Evolutionary conservation across 768 basidiomycete genomes (phyloP).

Genomic region (Tephrocybe rancida): DNA sequence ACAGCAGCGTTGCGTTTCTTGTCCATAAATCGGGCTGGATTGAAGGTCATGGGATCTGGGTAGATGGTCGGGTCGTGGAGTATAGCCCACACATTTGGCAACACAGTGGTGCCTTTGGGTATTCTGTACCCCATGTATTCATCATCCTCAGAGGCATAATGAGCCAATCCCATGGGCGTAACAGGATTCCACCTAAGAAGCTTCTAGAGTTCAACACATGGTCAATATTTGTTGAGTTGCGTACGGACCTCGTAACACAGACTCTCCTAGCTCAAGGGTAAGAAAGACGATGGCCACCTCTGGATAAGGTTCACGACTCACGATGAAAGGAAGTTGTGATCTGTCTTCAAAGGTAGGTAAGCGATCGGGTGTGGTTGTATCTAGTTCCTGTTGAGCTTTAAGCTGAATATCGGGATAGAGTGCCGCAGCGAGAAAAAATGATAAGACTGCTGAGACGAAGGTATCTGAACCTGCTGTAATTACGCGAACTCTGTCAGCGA

Average conservation of each 20-base stretch:
- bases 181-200: constrained; percentile 48
- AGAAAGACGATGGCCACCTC: background rate
- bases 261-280: constrained; percentile 21
- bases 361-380: constrained; percentile 31
- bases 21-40: constrained; percentile 39
- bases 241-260: constrained; percentile 29
- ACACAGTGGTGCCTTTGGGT: constrained; percentile 37
- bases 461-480: constrained; percentile 33
- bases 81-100: constrained; percentile 38
- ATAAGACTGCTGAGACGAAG: constrained; percentile 36
- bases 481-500: background rate
- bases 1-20: constrained; percentile 23
- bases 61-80: constrained; percentile 40
- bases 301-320: constrained; percentile 18
- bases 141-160: constrained; percentile 34
- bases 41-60: constrained; percentile 41
- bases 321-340: constrained; percentile 37
- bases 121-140: constrained; percentile 42
- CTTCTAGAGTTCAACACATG: constrained; percentile 6
- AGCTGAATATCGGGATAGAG: constrained; percentile 40
- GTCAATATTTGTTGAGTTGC: background rate
- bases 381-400: constrained; percentile 39
- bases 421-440: constrained; percentile 43
- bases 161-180: constrained; percentile 31
- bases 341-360: constrained; percentile 43